Evolutionary conservation across 2,329 filamentous ascomycete genomes (phyloP), one percentile per base, ranked within the genome.

Genomic region (Aspergillus sp.): DNA sequence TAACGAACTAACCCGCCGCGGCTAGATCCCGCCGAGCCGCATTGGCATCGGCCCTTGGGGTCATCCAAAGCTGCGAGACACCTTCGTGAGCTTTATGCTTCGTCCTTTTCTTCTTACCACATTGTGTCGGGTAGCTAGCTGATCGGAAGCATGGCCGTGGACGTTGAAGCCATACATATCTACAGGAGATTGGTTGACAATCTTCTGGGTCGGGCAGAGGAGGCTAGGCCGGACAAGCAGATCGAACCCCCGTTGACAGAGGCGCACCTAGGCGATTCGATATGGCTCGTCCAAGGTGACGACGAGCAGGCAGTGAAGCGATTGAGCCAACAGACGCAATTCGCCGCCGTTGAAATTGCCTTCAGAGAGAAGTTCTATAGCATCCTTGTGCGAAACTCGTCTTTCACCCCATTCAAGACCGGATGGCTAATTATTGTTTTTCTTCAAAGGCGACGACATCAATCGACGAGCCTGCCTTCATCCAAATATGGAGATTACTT

Each of bases 401-500:
- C 42, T 7, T 43, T 11, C n/a, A 33, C 13, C 35, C 31, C 33
- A 30, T 30, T 37, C 29, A 41, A 31, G 29, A 30, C 37, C 13
- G 19, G 10, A 31, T 39, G 19, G 42, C 49, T 58, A 50, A 59
- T 40, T 29, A 10, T 40, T 29, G 27, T 12, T 19, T 26, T 38
- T 43, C 26, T 10, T 26, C 31, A 26, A 46, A 91, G 86, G 83
- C 86, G 35, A 81, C 79, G 33, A 89, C 80, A 9, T 74, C 81
- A 7, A 95, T 96, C 54, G 79, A 89, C 32, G 81, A 87, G 27
- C 82, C 88, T 34, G 76, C 79, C 1, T 95, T 96, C 59, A 83
- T 89, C 39, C 79, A 82, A 47, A 81, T 97, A 50, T 98, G 91
- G 91, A 93, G 96, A 61, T 75, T 98, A 5, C 79, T 98, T 45